Evolutionary conservation across 257 asterid species (phyloP), one percentile per base, ranked within the genome.

Genomic region (Handroanthus guayacan): DNA sequence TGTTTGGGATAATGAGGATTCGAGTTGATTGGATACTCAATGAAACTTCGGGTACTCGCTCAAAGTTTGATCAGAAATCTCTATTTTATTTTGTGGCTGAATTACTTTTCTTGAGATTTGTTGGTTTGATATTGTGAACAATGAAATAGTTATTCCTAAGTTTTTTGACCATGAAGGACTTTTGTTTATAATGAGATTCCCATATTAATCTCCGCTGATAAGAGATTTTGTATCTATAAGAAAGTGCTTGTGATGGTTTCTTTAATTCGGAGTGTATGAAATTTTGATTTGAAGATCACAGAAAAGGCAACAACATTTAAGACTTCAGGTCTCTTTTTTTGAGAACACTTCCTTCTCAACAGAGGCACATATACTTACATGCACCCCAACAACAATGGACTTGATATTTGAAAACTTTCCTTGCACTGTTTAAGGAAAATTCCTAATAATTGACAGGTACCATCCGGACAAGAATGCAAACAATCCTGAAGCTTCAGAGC

Each of bases 401-500:
- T 16, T 47, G 18, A 39, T 52, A 72, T 63, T 71, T 31, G 51
- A 2, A 8, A 69, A 31, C 25, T 55, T 62, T 67, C 11, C 43
- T 77, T 61, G 60, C 52, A 18, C 44, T 47, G 80, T 73, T 72
- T 60, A 67, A 73, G 74, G 20, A 75, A 54, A 71, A 76, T 52
- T 62, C 11, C 14, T 67, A 62, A 75, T 25, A 44, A 66, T 60
- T 77, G 67, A 77, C 91, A 95, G 99, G 88, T 95, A 95, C 87
- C 99, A 95, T 87, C 99, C 99, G 3, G 99, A 95, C 83, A 95
- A 95, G 88, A 93, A 93, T 88, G 97, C 94, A 50, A 91, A 85
- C 81, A 95, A 95, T 84, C 98, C 98, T 54, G 98, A 95, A 90
- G 99, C 99, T 63, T 90, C 99, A 47, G 99, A 93, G 72, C 96